These are phyloP conservation scores for Emmonsiellopsis sp. DNA, from an alignment of 2,329 filamentous ascomycete genomes.

Conservation along the genomic window DNA sequence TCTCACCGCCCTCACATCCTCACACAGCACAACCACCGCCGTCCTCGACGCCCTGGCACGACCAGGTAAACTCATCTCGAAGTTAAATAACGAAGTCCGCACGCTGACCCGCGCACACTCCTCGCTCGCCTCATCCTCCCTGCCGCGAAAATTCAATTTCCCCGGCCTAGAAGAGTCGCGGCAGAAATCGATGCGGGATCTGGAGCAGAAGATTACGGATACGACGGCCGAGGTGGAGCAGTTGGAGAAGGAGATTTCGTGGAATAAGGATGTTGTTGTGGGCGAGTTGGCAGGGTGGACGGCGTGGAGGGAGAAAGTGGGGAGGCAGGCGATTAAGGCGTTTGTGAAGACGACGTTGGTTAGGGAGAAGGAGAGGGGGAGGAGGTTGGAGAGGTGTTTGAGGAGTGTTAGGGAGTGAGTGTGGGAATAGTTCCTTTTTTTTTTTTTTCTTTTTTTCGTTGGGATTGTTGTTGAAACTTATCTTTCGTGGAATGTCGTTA, in stretches of 20 bases:
- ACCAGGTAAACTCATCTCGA: slow-evolving; percentile 66
- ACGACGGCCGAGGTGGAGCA: slow-evolving; percentile 61
- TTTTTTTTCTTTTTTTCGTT: background rate
- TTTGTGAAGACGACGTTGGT: slow-evolving; percentile 73
- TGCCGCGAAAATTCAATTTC: slow-evolving; percentile 39
- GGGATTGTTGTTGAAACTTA: background rate
- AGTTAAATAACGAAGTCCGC: slow-evolving; percentile 65
- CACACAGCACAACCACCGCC: slow-evolving; percentile 76
- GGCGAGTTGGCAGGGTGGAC: slow-evolving; percentile 90
- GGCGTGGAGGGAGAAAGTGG: slow-evolving; percentile 72
- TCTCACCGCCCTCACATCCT: slow-evolving; percentile 65
- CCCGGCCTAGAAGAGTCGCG: slow-evolving; percentile 70
- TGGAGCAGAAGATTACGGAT: slow-evolving; percentile 67
- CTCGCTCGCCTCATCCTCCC: slow-evolving; percentile 56
- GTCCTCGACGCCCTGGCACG: slow-evolving; percentile 70
- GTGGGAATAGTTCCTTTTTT: background rate
- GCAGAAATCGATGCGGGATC: slow-evolving; percentile 71
- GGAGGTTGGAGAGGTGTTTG: slow-evolving; percentile 70
- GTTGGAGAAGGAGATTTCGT: slow-evolving; percentile 73
- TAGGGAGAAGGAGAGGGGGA: slow-evolving; percentile 67
- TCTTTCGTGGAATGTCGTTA: no score
- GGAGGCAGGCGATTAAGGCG: slow-evolving; percentile 62
- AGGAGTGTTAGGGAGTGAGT: slow-evolving; percentile 44
- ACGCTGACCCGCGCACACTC: slow-evolving; percentile 69
- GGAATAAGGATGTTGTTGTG: slow-evolving; percentile 89